These are phyloP conservation scores for Kuraishia floccosa DNA, from an alignment of 805 yeast genomes.

Conservation along the genomic window DNA sequence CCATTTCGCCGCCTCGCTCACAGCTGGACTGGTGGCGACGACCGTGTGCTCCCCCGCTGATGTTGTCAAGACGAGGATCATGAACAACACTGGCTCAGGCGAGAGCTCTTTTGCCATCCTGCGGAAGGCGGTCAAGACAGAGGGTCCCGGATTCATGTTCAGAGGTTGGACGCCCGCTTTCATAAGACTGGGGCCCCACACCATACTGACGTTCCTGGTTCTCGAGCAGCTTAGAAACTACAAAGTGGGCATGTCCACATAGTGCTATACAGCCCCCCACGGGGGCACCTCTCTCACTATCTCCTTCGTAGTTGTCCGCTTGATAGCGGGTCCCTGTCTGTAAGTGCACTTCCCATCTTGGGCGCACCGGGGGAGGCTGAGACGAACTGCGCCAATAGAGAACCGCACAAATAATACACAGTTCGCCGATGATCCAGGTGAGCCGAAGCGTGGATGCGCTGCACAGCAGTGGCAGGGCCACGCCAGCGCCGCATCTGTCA, in stretches of 20 bases:
- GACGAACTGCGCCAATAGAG: too few relatives aligned
- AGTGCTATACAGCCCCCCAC: too few relatives aligned
- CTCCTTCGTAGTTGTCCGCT: too few relatives aligned
- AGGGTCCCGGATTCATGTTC: constrained; percentile 75
- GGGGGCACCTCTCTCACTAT: too few relatives aligned
- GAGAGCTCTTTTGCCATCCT: constrained; percentile 41
- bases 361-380: too few relatives aligned
- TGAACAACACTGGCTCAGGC: constrained; percentile 48
- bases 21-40: constrained; percentile 84
- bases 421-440: too few relatives aligned
- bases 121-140: constrained; percentile 42
- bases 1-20: constrained; percentile 66
- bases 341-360: too few relatives aligned
- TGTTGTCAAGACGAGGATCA: constrained; percentile 79
- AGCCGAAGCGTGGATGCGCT: too few relatives aligned
- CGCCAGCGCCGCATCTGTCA: too few relatives aligned
- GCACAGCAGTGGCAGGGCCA: too few relatives aligned
- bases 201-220: constrained; percentile 57
- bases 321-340: too few relatives aligned
- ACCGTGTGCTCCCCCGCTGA: constrained; percentile 91
- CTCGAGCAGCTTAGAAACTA: constrained; percentile 49
- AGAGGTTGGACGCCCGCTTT: constrained; percentile 90
- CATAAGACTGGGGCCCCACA: constrained; percentile 76
- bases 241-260: constrained; percentile 2
- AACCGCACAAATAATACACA: too few relatives aligned